A percentile compares a stretch with the other conserved stretches of the same genome.
Evolutionary conservation across 2,329 filamentous ascomycete genomes (phyloP).

Genomic region (Calcarisporium arbuscula): DNA sequence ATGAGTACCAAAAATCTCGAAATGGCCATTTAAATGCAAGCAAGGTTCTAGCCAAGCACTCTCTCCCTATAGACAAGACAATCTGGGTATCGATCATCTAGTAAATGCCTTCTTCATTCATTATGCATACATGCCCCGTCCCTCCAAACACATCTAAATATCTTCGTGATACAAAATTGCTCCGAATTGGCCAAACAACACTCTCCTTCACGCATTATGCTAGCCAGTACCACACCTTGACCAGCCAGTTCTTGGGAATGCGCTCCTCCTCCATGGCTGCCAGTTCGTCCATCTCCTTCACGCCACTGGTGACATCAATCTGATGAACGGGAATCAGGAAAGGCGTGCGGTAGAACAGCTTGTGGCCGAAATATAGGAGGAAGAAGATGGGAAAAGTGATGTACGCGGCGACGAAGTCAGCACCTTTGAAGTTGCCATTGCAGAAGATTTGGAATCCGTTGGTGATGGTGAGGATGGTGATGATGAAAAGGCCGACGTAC

Average conservation of each 20-base stretch:
- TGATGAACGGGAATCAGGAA: conserved; percentile 36
- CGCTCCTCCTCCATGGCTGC: conserved; percentile 40
- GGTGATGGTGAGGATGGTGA: conserved; percentile 59
- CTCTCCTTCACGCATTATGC: conserved; percentile 28
- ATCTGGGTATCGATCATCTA: too few species aligned
- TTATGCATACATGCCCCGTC: too few species aligned
- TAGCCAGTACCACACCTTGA: conserved; percentile 52
- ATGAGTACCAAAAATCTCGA: too few species aligned
- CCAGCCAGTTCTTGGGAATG: conserved; percentile 42
- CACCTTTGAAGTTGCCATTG: conserved; percentile 54
- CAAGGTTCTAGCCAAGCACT: too few species aligned
- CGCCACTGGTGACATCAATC: conserved; percentile 51
- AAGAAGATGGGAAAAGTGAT: conserved; percentile 58
- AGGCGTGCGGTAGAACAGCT: conserved; percentile 40
- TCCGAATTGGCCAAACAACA: too few species aligned
- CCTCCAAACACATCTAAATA: too few species aligned
- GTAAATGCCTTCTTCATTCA: too few species aligned
- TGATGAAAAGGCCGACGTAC: conserved; percentile 50
- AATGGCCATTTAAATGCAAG: too few species aligned
- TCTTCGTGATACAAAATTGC: too few species aligned
- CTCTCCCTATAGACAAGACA: too few species aligned
- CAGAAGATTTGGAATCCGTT: conserved; percentile 75
- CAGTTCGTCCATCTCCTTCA: conserved; percentile 56
- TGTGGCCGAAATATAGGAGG: conserved; percentile 55
- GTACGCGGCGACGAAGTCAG: conserved; percentile 59